Conservation (phyloP, 2,329 filamentous ascomycete genomes). For the Fusarium sp. region DNA sequence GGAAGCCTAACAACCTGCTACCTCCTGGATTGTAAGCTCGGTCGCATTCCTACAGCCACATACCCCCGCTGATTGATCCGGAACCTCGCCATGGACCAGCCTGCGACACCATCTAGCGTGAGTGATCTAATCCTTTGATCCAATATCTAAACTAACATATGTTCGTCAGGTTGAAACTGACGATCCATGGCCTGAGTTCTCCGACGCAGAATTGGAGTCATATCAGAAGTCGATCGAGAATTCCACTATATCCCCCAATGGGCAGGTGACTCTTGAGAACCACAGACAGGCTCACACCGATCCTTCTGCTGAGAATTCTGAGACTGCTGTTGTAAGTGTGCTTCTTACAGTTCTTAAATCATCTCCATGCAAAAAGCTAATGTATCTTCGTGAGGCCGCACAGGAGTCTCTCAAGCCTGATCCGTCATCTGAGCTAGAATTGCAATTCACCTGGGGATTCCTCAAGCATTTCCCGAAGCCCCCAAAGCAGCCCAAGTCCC, state of each 20-base stretch:
- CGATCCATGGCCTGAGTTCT: background rate
- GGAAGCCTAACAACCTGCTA: background rate
- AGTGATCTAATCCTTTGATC: background rate
- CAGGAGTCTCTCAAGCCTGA: background rate
- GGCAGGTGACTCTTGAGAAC: background rate
- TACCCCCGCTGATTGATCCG: background rate
- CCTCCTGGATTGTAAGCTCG: too few relatives aligned
- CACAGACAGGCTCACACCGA: accelerated
- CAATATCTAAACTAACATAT: background rate
- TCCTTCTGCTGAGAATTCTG: accelerated
- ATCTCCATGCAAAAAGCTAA: background rate
- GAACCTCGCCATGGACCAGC: background rate
- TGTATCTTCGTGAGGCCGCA: background rate
- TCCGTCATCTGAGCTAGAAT: background rate
- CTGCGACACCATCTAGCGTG: background rate
- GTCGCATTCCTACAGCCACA: background rate
- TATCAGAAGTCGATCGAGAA: background rate
- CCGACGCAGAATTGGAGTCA: background rate
- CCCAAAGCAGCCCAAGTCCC: background rate
- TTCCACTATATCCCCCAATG: background rate
- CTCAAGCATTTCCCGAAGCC: background rate
- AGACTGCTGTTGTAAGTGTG: background rate
- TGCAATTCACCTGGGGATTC: background rate
- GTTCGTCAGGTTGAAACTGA: background rate
- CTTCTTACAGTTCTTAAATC: background rate